Conservation (phyloP, 2,329 filamentous ascomycete species). For the Elsinoe batatas region DNA sequence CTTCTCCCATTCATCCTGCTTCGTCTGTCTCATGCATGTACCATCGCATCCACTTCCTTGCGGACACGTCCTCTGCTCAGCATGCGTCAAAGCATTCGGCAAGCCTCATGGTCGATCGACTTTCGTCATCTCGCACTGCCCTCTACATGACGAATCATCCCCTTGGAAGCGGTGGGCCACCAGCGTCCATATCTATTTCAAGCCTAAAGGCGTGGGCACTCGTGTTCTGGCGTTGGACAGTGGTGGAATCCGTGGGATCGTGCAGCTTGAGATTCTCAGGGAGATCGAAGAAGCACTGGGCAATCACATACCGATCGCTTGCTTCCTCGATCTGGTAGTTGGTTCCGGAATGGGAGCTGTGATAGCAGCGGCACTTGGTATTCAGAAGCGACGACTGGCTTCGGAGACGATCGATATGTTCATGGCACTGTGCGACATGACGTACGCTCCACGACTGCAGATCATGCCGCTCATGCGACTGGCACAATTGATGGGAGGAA, state of each 20-base stretch:
- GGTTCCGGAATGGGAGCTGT: slow-evolving; percentile 39
- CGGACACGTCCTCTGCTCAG: slow-evolving; percentile 38
- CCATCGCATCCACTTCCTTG: slow-evolving; percentile 37
- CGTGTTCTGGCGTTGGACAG: slow-evolving; percentile 22
- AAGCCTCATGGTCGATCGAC: slow-evolving; percentile 23
- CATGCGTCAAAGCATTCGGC: slow-evolving; percentile 29
- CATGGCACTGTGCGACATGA: slow-evolving; percentile 29
- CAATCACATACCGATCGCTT: slow-evolving; percentile 31
- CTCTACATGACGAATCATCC: slow-evolving; percentile 25
- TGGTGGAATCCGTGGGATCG: slow-evolving; percentile 39
- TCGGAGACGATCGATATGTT: slow-evolving; percentile 33
- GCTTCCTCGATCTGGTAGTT: slow-evolving; percentile 42
- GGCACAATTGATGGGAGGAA: slow-evolving; percentile 22
- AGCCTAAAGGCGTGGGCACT: slow-evolving; percentile 22
- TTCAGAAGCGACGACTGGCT: slow-evolving; percentile 29
- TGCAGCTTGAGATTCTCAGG: slow-evolving; percentile 35
- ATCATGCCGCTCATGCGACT: slow-evolving; percentile 28
- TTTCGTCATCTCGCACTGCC: slow-evolving; percentile 20
- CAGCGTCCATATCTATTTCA: slow-evolving; percentile 23
- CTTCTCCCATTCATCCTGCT: slow-evolving; percentile 37
- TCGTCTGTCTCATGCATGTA: slow-evolving; percentile 36
- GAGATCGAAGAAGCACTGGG: slow-evolving; percentile 33
- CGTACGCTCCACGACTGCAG: slow-evolving; percentile 33
- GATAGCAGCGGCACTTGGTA: slow-evolving; percentile 34
- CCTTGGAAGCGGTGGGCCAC: slow-evolving; percentile 35